Percentiles rank a stretch among this genome's conserved stretches.
Conservation (phyloP, 1,139 yeast genomes). For the Yamadazyma jaroonii region DNA sequence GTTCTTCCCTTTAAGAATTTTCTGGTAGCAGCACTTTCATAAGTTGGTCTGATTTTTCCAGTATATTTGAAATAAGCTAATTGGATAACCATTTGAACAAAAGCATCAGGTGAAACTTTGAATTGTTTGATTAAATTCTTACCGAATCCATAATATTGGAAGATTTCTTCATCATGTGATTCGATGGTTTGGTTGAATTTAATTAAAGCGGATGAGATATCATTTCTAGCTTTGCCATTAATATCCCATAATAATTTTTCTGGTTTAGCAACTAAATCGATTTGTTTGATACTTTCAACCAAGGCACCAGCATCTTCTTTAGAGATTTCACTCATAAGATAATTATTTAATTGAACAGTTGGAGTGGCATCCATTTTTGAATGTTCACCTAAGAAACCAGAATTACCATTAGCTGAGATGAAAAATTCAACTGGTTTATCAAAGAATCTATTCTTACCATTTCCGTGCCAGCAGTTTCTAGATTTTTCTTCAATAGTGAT, state of each 20-base stretch:
- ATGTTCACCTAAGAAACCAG: slow-evolving; percentile 96
- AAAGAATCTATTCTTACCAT: slow-evolving; percentile 85
- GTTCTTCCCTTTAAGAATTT: slow-evolving; percentile 89
- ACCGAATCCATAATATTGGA: slow-evolving; percentile 74
- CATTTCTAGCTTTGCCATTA: slow-evolving; percentile 47
- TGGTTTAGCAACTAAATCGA: slow-evolving; percentile 18
- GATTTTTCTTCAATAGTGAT: slow-evolving; percentile 83
- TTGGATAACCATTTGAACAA: slow-evolving; percentile 72
- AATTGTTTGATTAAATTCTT: slow-evolving; percentile 66
- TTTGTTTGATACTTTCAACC: slow-evolving; percentile 23
- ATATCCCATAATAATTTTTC: slow-evolving; percentile 41
- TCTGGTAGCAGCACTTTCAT: slow-evolving; percentile 95
- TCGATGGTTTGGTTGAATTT: slow-evolving; percentile 53
- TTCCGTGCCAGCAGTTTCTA: slow-evolving; percentile 90
- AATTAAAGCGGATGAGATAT: slow-evolving; percentile 54
- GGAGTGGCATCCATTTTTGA: slow-evolving; percentile 99
- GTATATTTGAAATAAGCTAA: slow-evolving; percentile 76
- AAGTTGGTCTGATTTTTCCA: slow-evolving; percentile 84
- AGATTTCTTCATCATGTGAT: slow-evolving; percentile 58
- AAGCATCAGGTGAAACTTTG: slow-evolving; percentile 77
- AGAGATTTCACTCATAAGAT: slow-evolving; percentile 55
- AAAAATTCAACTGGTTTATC: slow-evolving; percentile 92
- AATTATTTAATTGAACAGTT: slow-evolving; percentile 84
- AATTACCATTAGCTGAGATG: slow-evolving; percentile 76
- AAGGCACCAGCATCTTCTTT: slow-evolving; percentile 41